Evolutionary conservation across 768 basidiomycete genomes (phyloP).

Genomic region (Phylloporus sp.): DNA sequence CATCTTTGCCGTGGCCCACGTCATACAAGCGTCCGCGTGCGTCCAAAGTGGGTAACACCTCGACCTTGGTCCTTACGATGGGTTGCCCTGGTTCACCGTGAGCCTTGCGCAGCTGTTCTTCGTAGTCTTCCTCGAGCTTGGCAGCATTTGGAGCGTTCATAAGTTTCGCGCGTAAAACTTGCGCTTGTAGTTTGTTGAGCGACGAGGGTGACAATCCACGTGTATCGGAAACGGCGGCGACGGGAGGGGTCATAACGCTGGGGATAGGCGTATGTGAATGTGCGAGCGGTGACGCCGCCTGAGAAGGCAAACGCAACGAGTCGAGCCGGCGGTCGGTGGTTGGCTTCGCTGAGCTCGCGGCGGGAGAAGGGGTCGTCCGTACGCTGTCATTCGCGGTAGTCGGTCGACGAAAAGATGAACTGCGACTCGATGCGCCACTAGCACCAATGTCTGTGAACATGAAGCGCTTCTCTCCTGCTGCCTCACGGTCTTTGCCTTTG

Average conservation of each 20-base stretch:
- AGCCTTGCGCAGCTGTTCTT: conserved; percentile 53
- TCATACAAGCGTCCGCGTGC: conserved; percentile 84
- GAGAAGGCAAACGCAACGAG: conserved; percentile 56
- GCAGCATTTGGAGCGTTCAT: conserved; percentile 75
- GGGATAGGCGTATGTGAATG: conserved; percentile 83
- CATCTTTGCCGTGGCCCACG: conserved; percentile 73
- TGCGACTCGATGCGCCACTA: conserved; percentile 69
- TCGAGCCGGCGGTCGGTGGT: conserved; percentile 52
- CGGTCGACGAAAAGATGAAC: conserved; percentile 84
- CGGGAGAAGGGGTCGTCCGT: conserved; percentile 54
- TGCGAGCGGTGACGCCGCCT: conserved; percentile 51
- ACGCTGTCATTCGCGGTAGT: conserved; percentile 52
- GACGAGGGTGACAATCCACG: conserved; percentile 68
- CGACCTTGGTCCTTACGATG: conserved; percentile 54
- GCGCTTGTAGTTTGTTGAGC: conserved; percentile 89
- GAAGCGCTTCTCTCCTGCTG: conserved; percentile 46
- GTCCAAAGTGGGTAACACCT: conserved; percentile 88
- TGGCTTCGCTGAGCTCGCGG: conserved; percentile 23
- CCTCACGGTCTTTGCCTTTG: conserved; percentile 36
- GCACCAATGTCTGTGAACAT: conserved; percentile 64
- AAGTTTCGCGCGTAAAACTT: conserved; percentile 86
- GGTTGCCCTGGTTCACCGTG: conserved; percentile 41
- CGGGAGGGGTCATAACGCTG: conserved; percentile 78
- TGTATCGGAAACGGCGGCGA: conserved; percentile 26
- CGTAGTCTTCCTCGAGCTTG: conserved; percentile 80